A percentile compares a stretch with the other conserved stretches of the same genome.
Evolutionary conservation across 805 yeast genomes (phyloP).

Genomic region (Candida qinlingensis): DNA sequence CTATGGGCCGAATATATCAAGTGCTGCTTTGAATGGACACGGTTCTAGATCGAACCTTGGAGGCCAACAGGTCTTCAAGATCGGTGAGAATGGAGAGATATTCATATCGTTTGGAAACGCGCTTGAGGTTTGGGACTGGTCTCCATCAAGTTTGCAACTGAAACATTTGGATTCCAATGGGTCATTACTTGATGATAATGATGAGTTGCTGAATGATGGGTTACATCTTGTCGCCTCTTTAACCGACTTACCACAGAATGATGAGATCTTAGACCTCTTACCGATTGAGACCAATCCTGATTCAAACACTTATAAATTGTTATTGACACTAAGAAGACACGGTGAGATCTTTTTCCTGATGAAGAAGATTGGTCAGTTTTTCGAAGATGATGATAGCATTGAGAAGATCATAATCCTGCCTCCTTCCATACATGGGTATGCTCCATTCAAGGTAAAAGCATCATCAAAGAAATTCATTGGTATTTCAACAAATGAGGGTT

Average conservation of each 20-base stretch:
- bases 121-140: conserved; percentile 39
- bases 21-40: conserved; percentile 8
- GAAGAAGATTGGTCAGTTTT: conserved; percentile 21
- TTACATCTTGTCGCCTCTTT: conserved; percentile 27
- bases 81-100: conserved; percentile 36
- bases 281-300: conserved; percentile 24
- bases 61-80: conserved; percentile 20
- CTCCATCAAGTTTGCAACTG: conserved; percentile 20
- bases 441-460: conserved; percentile 20
- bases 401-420: conserved; percentile 22
- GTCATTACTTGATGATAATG: conserved; percentile 1
- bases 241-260: conserved; percentile 8
- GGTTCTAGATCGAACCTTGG: neutral
- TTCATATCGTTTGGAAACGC: conserved; percentile 24
- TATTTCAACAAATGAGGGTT: conserved; percentile 26
- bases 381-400: conserved; percentile 5
- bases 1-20: neutral
- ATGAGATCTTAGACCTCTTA: conserved; percentile 17
- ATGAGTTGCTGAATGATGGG: conserved; percentile 14
- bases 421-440: conserved; percentile 22
- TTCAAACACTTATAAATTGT: conserved; percentile 20
- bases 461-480: conserved; percentile 22
- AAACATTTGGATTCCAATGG: conserved; percentile 5
- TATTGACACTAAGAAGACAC: conserved; percentile 5
- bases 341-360: conserved; percentile 11